Evolutionary conservation across 768 basidiomycete genomes (phyloP).

Genomic region (Tricholoma terreum): DNA sequence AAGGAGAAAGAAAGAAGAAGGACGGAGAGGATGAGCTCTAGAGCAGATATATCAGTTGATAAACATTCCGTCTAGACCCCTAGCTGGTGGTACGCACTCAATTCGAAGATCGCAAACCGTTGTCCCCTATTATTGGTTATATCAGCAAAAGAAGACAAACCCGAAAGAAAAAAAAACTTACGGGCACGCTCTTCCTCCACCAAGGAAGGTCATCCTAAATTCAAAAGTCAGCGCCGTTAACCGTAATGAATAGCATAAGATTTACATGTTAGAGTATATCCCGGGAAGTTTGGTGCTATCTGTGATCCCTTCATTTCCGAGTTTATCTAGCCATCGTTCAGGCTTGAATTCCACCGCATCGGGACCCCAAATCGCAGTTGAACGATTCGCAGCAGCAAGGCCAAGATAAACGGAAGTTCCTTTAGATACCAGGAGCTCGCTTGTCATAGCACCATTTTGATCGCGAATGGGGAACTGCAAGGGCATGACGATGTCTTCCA

Average conservation of each 20-base stretch:
- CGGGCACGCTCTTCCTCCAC: slow-evolving; percentile 45
- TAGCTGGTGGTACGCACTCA: slow-evolving; percentile 24
- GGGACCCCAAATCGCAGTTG: slow-evolving; percentile 42
- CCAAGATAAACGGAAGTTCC: slow-evolving; percentile 35
- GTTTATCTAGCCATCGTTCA: slow-evolving; percentile 42
- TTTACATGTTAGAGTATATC: slow-evolving; percentile 39
- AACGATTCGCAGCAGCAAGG: slow-evolving; percentile 31
- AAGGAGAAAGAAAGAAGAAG: slow-evolving; percentile 23
- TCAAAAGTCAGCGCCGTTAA: not conserved
- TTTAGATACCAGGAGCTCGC: slow-evolving; percentile 35
- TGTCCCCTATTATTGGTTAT: slow-evolving; percentile 23
- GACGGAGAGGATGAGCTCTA: slow-evolving; percentile 24
- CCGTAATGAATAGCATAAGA: not conserved
- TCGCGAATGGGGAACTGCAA: slow-evolving; percentile 29
- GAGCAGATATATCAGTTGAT: not conserved
- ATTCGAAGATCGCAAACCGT: slow-evolving; percentile 37
- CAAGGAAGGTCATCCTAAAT: slow-evolving; percentile 43
- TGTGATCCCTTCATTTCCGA: slow-evolving; percentile 20
- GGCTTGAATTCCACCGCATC: slow-evolving; percentile 49
- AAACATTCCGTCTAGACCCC: not conserved
- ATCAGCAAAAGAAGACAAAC: slow-evolving; percentile 7
- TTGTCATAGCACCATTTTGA: slow-evolving; percentile 22
- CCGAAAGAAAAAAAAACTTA: slow-evolving; percentile 22
- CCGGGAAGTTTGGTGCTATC: slow-evolving; percentile 39
- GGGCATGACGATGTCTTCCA: slow-evolving; percentile 32